Evolutionary conservation across 192 early-diverging fungal species (phyloP).

Genomic region (Mortierella alpina): DNA sequence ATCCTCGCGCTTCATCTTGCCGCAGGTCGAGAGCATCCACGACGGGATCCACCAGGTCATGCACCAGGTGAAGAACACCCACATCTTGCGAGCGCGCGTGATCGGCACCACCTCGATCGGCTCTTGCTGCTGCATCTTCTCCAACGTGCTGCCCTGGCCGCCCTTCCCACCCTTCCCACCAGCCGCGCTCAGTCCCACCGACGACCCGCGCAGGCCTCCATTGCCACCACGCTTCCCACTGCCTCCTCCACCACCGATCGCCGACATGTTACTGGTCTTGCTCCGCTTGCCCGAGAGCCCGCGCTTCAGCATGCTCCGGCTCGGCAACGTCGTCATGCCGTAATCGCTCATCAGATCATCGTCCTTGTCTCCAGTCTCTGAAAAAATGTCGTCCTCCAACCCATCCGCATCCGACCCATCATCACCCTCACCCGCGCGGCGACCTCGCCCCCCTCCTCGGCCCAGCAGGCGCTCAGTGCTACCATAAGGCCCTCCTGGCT

Average conservation of each 20-base stretch:
- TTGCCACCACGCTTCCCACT: not conserved
- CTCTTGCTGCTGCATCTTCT: conserved; percentile 51
- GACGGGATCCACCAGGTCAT: conserved; percentile 88
- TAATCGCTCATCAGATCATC: conserved; percentile 54
- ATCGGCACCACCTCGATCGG: conserved; percentile 62
- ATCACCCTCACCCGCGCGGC: conserved; percentile 18
- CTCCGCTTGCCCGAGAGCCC: conserved; percentile 1
- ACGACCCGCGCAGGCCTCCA: not conserved
- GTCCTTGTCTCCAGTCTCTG: conserved; percentile 42
- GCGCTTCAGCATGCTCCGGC: conserved; percentile 1
- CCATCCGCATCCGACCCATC: conserved; percentile 38
- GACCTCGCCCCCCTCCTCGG: not conserved
- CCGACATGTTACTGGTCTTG: not conserved
- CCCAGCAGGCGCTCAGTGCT: conserved; percentile 36
- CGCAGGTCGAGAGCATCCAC: conserved; percentile 64
- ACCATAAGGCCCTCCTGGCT: conserved; percentile 16
- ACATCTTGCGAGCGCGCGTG: conserved; percentile 62
- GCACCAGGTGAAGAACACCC: conserved; percentile 83
- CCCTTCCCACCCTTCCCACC: conserved; percentile 3
- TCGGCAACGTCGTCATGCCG: conserved; percentile 21
- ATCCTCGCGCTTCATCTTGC: conserved; percentile 87
- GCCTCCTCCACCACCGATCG: not conserved
- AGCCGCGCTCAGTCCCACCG: not conserved
- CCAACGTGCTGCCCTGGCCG: conserved; percentile 11
- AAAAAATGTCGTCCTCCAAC: conserved; percentile 41